These are phyloP conservation scores for Eimeria necatrix DNA, from an alignment of 169 alveolate genomes.

Conservation along the genomic window DNA sequence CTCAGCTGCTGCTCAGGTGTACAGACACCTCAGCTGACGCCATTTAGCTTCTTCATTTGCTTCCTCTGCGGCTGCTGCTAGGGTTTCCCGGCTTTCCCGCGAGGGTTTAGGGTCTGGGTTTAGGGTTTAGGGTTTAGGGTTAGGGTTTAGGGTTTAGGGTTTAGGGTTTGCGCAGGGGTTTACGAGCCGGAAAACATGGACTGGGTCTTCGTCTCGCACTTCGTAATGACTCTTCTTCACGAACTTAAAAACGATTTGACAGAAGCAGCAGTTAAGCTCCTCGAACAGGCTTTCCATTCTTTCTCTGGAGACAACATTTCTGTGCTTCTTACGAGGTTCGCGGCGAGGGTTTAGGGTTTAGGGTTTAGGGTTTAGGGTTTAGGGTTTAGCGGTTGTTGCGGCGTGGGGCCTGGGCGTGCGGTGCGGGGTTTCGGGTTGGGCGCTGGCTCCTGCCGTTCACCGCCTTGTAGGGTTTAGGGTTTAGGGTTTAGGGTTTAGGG, in stretches of 20 bases:
- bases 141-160: conserved; percentile 20
- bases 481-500: neutral
- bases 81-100: no score
- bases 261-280: neutral
- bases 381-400: no score
- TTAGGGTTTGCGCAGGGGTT: neutral
- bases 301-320: conserved; percentile 49
- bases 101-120: conserved; percentile 25
- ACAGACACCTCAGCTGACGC: no score
- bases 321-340: conserved; percentile 35
- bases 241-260: neutral
- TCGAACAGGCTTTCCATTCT: conserved; percentile 10
- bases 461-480: no score
- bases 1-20: no score
- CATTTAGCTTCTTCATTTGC: no score
- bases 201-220: conserved; percentile 21
- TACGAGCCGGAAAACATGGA: conserved; percentile 13
- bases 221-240: neutral
- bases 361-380: neutral
- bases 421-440: no score
- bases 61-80: no score
- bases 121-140: neutral
- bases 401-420: no score
- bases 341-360: neutral
- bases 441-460: no score